A percentile compares a stretch with the other conserved stretches of the same genome.
These are phyloP conservation scores for Penicillium corylophilum DNA, from an alignment of 2,329 filamentous ascomycete genomes.

Conservation along the genomic window DNA sequence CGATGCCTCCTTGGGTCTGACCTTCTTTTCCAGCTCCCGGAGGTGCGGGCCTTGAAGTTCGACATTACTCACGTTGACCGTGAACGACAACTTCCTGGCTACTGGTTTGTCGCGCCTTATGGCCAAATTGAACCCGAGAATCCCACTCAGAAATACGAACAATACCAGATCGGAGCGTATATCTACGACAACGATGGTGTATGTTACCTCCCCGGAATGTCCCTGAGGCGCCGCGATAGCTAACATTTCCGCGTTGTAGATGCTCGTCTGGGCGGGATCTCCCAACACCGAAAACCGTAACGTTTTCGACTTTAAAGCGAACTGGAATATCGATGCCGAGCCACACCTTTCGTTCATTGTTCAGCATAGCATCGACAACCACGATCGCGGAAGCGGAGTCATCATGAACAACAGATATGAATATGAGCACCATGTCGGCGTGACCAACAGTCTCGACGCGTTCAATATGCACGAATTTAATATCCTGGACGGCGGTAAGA, in stretches of 20 bases:
- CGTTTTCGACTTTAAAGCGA: conserved; percentile 45
- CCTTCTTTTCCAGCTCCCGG: conserved; percentile 15
- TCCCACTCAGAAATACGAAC: conserved; percentile 27
- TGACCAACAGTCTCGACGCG: conserved; percentile 15
- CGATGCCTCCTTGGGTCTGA: neutral
- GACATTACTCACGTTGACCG: conserved; percentile 23
- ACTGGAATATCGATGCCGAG: conserved; percentile 40
- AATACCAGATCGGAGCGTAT: conserved; percentile 46
- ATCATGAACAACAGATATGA: conserved; percentile 49
- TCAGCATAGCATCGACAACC: conserved; percentile 29
- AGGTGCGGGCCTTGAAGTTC: conserved; percentile 22
- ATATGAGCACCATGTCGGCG: conserved; percentile 40
- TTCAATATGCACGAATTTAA: conserved; percentile 41
- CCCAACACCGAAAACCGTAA: conserved; percentile 44
- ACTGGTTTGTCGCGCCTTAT: conserved; percentile 51
- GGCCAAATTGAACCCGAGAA: conserved; percentile 20
- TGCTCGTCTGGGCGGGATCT: conserved; percentile 49
- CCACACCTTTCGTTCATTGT: conserved; percentile 48
- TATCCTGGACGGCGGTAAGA: conserved; percentile 28
- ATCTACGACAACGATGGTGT: conserved; percentile 50
- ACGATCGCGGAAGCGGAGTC: conserved; percentile 45
- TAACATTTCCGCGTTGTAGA: conserved; percentile 18
- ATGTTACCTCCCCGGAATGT: conserved; percentile 12
- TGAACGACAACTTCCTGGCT: conserved; percentile 38
- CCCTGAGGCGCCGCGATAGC: neutral